Percentiles rank a stretch among this genome's conserved stretches.
These are phyloP conservation scores for Hericium erinaceus DNA, from an alignment of 768 basidiomycete species.

Conservation along the genomic window DNA sequence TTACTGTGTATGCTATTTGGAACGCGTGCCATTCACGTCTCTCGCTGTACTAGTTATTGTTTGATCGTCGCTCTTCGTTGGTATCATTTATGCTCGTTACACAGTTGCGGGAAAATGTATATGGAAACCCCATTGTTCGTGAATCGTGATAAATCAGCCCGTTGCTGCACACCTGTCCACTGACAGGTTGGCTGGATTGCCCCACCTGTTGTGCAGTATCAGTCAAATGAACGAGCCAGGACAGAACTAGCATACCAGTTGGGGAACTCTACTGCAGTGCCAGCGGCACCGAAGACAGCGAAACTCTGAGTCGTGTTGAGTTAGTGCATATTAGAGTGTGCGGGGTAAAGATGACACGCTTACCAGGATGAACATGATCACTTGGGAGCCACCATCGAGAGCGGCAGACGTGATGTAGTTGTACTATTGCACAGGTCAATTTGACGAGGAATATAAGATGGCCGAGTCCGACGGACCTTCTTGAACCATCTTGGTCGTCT, in stretches of 20 bases:
- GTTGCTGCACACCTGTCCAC: neutral
- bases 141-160: neutral
- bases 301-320: constrained; percentile 18
- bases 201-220: neutral
- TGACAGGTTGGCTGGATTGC: neutral
- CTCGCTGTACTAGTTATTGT: too few relatives aligned
- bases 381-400: constrained; percentile 39
- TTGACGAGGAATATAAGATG: neutral
- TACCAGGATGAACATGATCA: constrained; percentile 40
- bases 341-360: constrained; percentile 17
- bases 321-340: neutral
- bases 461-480: constrained; percentile 23
- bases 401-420: constrained; percentile 40
- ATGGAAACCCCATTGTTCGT: too few relatives aligned
- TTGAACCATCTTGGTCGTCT: constrained; percentile 37
- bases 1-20: too few relatives aligned
- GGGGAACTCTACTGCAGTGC: constrained; percentile 33
- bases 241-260: constrained; percentile 31
- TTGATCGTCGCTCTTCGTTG: too few relatives aligned
- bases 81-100: too few relatives aligned
- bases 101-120: too few relatives aligned
- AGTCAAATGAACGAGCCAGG: neutral
- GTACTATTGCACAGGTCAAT: constrained; percentile 19
- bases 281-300: constrained; percentile 33
- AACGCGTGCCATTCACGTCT: too few relatives aligned